phyloP scores from a whole-genome alignment of 2,329 filamentous ascomycete species.

The Rutstroemia sp. region DNA sequence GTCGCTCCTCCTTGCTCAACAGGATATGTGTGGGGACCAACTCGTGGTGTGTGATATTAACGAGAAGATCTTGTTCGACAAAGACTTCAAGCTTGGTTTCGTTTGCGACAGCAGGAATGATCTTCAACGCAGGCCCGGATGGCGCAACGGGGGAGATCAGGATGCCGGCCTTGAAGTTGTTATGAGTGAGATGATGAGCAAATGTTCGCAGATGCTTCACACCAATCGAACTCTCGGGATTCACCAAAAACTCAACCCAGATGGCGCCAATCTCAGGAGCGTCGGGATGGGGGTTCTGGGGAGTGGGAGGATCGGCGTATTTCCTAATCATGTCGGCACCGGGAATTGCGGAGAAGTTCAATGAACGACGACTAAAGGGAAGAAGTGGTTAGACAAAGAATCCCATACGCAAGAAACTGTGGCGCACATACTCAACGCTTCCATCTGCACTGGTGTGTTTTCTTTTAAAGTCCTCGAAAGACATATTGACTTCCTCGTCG shows the following conservation, averaged over 20 bases:
- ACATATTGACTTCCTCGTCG: constrained; percentile 81
- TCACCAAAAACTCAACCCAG: constrained; percentile 79
- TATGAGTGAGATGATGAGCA: constrained; percentile 69
- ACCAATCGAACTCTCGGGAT: constrained; percentile 65
- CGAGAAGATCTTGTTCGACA: constrained; percentile 87
- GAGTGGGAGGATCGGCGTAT: constrained; percentile 66
- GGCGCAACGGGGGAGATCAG: constrained; percentile 79
- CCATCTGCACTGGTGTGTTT: constrained; percentile 69
- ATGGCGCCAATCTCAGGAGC: constrained; percentile 74
- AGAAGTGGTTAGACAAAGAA: neutral
- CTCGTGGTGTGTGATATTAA: constrained; percentile 98
- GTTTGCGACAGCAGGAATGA: constrained; percentile 69
- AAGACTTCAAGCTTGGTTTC: constrained; percentile 87
- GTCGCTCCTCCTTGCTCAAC: constrained; percentile 85
- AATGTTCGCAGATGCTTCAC: constrained; percentile 90
- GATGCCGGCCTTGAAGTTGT: constrained; percentile 84
- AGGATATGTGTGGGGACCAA: constrained; percentile 90
- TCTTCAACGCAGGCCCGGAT: constrained; percentile 80
- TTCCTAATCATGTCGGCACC: constrained; percentile 78
- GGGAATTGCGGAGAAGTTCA: constrained; percentile 84
- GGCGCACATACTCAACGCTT: constrained; percentile 58
- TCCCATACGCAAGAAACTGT: neutral
- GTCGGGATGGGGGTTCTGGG: constrained; percentile 60
- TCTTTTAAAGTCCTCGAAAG: constrained; percentile 70
- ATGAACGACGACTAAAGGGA: constrained; percentile 60